Evolutionary conservation across 164 flowering plant species (phyloP), one percentile per base, ranked within the genome.

Genomic region (Euptelea pleiosperma): DNA sequence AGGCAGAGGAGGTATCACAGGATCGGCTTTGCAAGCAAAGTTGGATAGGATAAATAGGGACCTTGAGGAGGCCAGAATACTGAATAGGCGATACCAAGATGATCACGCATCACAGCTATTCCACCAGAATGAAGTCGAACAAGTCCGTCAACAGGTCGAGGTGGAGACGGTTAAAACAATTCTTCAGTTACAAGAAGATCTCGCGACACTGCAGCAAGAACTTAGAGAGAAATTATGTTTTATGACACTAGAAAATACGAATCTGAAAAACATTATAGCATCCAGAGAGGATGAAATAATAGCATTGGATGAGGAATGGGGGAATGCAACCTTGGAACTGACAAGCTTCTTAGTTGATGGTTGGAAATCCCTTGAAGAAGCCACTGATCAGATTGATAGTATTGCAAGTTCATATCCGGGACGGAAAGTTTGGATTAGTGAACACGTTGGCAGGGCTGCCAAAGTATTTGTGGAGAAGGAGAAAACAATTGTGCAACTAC

Each of bases 281-380:
- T 67, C 76, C 46, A 78, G 73, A 70, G 91, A 87, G 24, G 70
- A 58, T 60, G 82, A 87, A 58, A 61, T 79, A 40, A 70, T 31
- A 52, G 42, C 35, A 43, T 49, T 72, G 40, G 16, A 52, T 42
- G 52, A 48, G 57, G 83, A 78, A 45, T 90, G 94, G 97, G 97
- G 85, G 78, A 85, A 71, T 74, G 91, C 91, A 42, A 79, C 67
- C 25, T 61, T 77, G 49, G 90, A 83, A 52, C 77, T 87, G 44
- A 82, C 88, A 36, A 73, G 52, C 66, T 85, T 83, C 69, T 84
- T 90, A 44, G 9, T 74, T 11, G 88, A 87, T 66, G 93, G 97
- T 52, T 80, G 74, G 55, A 80, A 60, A 67, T 83, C 88, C 39
- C 79, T 87, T 47, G 75, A 70, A 61, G 86, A 80, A 70, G 90